Evolutionary conservation across 352 stramenopile genomes (phyloP).

Genomic region (Pythium insidiosum): DNA sequence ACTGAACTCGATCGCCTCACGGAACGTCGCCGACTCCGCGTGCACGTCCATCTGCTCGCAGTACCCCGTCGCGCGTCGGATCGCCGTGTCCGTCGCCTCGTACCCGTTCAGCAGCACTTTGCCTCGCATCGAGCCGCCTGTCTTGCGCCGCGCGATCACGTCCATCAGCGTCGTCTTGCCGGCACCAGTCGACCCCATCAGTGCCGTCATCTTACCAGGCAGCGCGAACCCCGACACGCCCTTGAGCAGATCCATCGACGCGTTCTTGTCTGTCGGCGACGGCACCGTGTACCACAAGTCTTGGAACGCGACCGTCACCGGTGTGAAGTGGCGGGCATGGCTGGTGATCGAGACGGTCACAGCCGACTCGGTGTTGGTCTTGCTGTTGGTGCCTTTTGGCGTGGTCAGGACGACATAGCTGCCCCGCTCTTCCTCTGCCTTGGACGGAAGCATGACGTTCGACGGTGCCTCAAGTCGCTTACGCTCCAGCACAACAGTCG

Average conservation of each 20-base stretch:
- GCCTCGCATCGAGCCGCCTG: conserved; percentile 56
- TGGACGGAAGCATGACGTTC: conserved; percentile 1
- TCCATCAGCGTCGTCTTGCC: conserved; percentile 91
- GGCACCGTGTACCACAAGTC: conserved; percentile 26
- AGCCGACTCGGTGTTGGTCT: not conserved
- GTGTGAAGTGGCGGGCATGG: conserved; percentile 3
- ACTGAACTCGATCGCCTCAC: conserved; percentile 10
- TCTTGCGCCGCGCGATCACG: conserved; percentile 87
- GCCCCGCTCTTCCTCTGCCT: not conserved
- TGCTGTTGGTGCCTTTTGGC: conserved; percentile 5
- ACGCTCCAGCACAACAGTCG: conserved; percentile 15
- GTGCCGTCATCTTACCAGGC: conserved; percentile 32
- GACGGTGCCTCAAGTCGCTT: conserved; percentile 16
- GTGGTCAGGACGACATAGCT: conserved; percentile 1
- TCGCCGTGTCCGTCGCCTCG: conserved; percentile 14
- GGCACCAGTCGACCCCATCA: conserved; percentile 44
- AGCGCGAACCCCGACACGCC: conserved; percentile 23
- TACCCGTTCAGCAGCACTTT: conserved; percentile 23
- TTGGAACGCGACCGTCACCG: conserved; percentile 25
- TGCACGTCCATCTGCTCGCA: conserved; percentile 76
- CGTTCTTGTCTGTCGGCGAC: conserved; percentile 4
- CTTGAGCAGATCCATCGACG: conserved; percentile 24
- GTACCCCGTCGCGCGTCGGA: conserved; percentile 17
- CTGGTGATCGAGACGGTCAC: not conserved
- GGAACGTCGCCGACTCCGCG: conserved; percentile 52